Evolutionary conservation across 176 grass and related monocot genomes (phyloP).

Genomic region (Juncus inflexus): DNA sequence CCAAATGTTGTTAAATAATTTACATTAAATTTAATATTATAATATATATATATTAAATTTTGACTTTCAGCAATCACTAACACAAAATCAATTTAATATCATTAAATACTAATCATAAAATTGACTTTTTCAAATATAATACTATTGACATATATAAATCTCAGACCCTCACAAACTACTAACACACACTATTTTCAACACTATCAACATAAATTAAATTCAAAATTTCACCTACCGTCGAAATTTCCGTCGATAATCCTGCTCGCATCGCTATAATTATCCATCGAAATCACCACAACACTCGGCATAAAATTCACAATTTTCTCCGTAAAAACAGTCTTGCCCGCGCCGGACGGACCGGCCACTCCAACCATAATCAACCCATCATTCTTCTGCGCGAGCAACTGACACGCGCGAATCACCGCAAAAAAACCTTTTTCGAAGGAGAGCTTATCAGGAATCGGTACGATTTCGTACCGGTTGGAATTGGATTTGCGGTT

Average conservation of each 20-base stretch:
- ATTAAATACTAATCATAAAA: not conserved
- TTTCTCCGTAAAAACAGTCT: constrained; percentile 95
- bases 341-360: constrained; percentile 90
- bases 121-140: no score
- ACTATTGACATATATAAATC: no score
- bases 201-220: constrained; percentile 2
- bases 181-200: not conserved
- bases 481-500: constrained; percentile 57
- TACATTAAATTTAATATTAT: not conserved
- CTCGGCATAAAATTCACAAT: constrained; percentile 88
- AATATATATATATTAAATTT: not conserved
- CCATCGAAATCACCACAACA: constrained; percentile 94
- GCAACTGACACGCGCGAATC: constrained; percentile 81
- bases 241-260: constrained; percentile 95
- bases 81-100: no score
- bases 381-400: constrained; percentile 80
- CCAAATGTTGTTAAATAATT: no score
- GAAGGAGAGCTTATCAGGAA: constrained; percentile 74
- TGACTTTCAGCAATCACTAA: no score
- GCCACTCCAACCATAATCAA: constrained; percentile 84
- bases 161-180: no score
- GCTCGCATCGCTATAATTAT: constrained; percentile 89
- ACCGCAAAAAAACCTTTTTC: constrained; percentile 96
- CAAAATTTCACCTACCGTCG: constrained; percentile 50
- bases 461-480: constrained; percentile 77